A percentile compares a stretch with the other conserved stretches of the same genome.
These are phyloP conservation scores for Aphanomyces stellatus DNA, from an alignment of 352 stramenopile genomes.

Conservation along the genomic window DNA sequence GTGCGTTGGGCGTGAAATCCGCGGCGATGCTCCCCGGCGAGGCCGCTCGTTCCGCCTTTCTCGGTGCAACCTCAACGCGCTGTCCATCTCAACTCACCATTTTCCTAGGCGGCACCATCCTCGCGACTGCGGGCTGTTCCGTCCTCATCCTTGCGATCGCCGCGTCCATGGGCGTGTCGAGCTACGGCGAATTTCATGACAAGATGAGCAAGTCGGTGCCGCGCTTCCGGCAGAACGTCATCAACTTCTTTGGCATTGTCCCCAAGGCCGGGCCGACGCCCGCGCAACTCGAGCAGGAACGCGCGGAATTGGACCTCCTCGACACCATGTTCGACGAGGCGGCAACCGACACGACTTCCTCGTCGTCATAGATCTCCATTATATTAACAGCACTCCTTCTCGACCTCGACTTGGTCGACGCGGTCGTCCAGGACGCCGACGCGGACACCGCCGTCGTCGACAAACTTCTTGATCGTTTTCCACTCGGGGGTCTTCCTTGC, in stretches of 20 bases:
- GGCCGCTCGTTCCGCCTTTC: background rate
- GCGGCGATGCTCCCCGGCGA: background rate
- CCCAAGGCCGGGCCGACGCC: slow-evolving; percentile 1
- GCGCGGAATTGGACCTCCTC: background rate
- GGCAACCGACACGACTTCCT: background rate
- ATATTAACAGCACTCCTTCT: background rate
- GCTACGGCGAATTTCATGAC: background rate
- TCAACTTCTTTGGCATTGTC: slow-evolving; percentile 14
- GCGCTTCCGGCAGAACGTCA: background rate
- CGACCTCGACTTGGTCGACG: slow-evolving; percentile 38
- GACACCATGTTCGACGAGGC: background rate
- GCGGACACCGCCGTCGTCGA: slow-evolving; percentile 46
- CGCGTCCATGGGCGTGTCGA: background rate
- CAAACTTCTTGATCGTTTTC: slow-evolving; percentile 56
- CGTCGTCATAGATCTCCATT: background rate
- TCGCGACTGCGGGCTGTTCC: background rate
- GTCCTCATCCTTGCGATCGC: background rate
- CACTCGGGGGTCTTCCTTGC: slow-evolving; percentile 55
- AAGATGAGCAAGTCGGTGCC: slow-evolving; percentile 15
- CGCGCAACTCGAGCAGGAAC: slow-evolving; percentile 7
- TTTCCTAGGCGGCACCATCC: slow-evolving; percentile 5
- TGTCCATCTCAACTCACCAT: background rate
- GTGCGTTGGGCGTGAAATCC: slow-evolving; percentile 9
- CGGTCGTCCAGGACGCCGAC: slow-evolving; percentile 46
- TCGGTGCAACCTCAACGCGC: background rate